phyloP scores from a whole-genome alignment of 1,139 yeast genomes.

The Arxiozyma slooffiae region DNA sequence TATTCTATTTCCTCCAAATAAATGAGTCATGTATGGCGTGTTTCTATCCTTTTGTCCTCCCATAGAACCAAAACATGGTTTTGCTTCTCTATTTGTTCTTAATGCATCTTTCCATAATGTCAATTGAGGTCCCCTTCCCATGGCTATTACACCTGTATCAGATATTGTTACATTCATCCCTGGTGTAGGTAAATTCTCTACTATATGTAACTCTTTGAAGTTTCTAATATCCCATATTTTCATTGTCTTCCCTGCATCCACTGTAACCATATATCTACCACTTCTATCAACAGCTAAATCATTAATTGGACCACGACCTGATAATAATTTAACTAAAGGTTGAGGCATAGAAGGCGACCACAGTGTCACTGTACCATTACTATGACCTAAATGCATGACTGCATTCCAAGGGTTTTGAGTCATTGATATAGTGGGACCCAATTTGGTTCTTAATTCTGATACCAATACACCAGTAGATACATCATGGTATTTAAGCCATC shows the following conservation, averaged over 20 bases:
- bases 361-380: slow-evolving; percentile 82
- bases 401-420: slow-evolving; percentile 94
- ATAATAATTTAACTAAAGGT: slow-evolving; percentile 74
- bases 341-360: slow-evolving; percentile 90
- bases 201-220: slow-evolving; percentile 56
- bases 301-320: slow-evolving; percentile 79
- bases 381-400: slow-evolving; percentile 85
- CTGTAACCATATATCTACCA: slow-evolving; percentile 89
- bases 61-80: slow-evolving; percentile 34
- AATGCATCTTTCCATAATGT: slow-evolving; percentile 78
- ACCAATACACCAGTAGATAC: slow-evolving; percentile 86
- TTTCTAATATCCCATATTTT: slow-evolving; percentile 93
- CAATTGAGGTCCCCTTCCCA: slow-evolving; percentile 92
- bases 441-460: slow-evolving; percentile 71
- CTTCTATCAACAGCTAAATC: slow-evolving; percentile 83
- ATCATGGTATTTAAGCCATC: slow-evolving; percentile 85
- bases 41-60: slow-evolving; percentile 31
- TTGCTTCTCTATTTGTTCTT: slow-evolving; percentile 34
- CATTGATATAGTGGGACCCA: slow-evolving; percentile 86
- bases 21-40: slow-evolving; percentile 86
- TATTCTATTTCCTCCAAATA: slow-evolving; percentile 67
- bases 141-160: slow-evolving; percentile 77
- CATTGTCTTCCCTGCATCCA: slow-evolving; percentile 76
- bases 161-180: slow-evolving; percentile 73
- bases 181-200: slow-evolving; percentile 71